Evolutionary conservation across 257 asterid genomes (phyloP).

Genomic region (Penstemon eatonii): DNA sequence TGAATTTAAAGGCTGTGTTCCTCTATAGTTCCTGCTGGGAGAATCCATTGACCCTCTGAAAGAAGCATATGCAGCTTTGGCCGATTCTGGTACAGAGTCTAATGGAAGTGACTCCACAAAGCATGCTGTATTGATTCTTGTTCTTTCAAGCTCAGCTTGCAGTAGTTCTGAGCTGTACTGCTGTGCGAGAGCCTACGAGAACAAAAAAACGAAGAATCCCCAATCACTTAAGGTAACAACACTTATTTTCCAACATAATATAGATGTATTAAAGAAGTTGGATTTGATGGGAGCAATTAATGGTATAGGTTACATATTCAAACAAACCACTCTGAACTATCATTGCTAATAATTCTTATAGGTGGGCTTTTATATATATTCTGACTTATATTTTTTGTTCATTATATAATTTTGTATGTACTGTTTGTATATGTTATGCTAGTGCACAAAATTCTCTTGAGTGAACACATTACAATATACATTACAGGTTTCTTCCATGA

Average conservation of each 20-base stretch:
- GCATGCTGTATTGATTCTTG: slow-evolving; percentile 90
- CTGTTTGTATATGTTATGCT: background rate
- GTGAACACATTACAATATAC: too few species aligned
- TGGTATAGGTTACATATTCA: background rate
- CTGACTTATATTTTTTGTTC: too few species aligned
- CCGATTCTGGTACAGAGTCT: slow-evolving; percentile 90
- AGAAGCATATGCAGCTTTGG: slow-evolving; percentile 97
- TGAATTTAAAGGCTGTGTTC: slow-evolving; percentile 51
- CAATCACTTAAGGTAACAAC: slow-evolving; percentile 2
- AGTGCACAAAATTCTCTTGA: background rate
- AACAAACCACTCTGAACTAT: too few species aligned
- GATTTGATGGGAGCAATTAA: background rate
- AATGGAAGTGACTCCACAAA: slow-evolving; percentile 80
- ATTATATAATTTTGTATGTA: background rate
- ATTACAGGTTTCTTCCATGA: background rate
- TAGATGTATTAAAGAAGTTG: background rate
- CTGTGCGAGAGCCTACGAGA: slow-evolving; percentile 82
- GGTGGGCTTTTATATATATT: too few species aligned
- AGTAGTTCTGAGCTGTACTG: slow-evolving; percentile 87
- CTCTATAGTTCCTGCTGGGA: slow-evolving; percentile 66
- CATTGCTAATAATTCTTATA: too few species aligned
- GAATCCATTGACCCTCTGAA: slow-evolving; percentile 74
- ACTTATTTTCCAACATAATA: background rate
- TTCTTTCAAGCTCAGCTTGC: slow-evolving; percentile 90
- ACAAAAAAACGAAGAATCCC: background rate